Conservation (phyloP, 1,284 basidiomycete species). For the Flammula alnicola region DNA sequence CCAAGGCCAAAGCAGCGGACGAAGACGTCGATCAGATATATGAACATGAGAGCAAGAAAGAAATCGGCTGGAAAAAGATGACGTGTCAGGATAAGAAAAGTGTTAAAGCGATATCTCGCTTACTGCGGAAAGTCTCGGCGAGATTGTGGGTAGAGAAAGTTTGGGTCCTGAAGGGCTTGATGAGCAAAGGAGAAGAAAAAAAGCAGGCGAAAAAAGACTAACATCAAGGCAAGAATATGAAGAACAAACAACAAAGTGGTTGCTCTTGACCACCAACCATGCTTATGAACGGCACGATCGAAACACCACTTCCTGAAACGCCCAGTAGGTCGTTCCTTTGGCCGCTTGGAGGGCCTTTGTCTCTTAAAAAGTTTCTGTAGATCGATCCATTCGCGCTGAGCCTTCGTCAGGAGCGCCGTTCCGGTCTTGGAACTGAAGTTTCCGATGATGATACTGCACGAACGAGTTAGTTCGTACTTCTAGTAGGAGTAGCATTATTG, state of each 20-base stretch:
- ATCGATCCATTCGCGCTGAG: constrained; percentile 97
- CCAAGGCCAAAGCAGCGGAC: constrained; percentile 88
- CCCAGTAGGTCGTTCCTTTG: constrained; percentile 62
- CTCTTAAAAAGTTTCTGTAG: constrained; percentile 87
- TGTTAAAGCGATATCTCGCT: constrained; percentile 26
- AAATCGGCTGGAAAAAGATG: constrained; percentile 60
- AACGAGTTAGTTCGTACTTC: constrained; percentile 18
- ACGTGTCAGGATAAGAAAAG: background rate
- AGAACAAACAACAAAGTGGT: constrained; percentile 86
- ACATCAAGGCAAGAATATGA: constrained; percentile 91
- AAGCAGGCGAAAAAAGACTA: constrained; percentile 32
- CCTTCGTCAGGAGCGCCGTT: constrained; percentile 80
- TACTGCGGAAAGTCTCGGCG: constrained; percentile 72
- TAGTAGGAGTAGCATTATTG: constrained; percentile 4
- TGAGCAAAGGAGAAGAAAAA: background rate
- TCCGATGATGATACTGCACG: constrained; percentile 87
- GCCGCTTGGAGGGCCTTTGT: constrained; percentile 86
- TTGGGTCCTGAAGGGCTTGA: constrained; percentile 69
- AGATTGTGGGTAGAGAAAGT: constrained; percentile 64
- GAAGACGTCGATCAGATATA: constrained; percentile 82
- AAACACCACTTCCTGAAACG: constrained; percentile 86
- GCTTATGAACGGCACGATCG: constrained; percentile 87
- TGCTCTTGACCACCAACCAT: constrained; percentile 90
- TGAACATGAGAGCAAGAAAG: constrained; percentile 75
- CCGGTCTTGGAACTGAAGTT: constrained; percentile 91